Conservation (phyloP, 2,329 filamentous ascomycete species). For the Nakataea oryzae region DNA sequence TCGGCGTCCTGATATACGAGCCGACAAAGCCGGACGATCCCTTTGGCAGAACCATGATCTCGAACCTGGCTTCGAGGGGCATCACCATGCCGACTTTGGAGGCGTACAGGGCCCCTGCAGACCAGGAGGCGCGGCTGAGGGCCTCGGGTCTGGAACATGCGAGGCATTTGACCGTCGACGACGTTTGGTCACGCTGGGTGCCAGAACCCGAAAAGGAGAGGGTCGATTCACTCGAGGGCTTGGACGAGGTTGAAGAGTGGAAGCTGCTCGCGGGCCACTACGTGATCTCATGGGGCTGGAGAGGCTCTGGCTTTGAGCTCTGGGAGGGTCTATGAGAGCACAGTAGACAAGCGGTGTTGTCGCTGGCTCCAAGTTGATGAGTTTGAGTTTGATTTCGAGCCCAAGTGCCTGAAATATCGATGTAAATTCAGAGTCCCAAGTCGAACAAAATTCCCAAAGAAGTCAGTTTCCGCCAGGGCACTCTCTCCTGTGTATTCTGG, state of each 20-base stretch:
- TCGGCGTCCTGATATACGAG: constrained; percentile 72
- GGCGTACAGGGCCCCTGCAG: constrained; percentile 54
- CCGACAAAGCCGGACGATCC: constrained; percentile 74
- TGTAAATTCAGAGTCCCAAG: background rate
- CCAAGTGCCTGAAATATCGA: no score
- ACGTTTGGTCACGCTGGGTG: constrained; percentile 73
- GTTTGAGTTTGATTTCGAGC: no score
- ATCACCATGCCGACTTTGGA: constrained; percentile 79
- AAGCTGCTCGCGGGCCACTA: constrained; percentile 80
- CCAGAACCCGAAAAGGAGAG: constrained; percentile 60
- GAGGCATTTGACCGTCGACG: constrained; percentile 32
- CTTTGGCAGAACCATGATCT: constrained; percentile 87
- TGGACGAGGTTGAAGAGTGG: constrained; percentile 97
- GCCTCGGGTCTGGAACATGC: constrained; percentile 51
- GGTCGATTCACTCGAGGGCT: constrained; percentile 68
- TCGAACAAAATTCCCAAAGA: no score
- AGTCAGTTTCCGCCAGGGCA: no score
- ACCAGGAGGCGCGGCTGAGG: constrained; percentile 58
- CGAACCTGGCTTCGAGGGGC: constrained; percentile 71
- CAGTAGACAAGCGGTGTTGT: background rate
- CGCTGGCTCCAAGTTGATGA: background rate
- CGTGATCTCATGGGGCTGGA: constrained; percentile 81
- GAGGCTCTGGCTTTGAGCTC: constrained; percentile 31
- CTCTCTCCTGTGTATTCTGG: no score
- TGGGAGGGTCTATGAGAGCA: constrained; percentile 16